Evolutionary conservation across 257 asterid genomes (phyloP).

Genomic region (Solanum pinnatisectum): DNA sequence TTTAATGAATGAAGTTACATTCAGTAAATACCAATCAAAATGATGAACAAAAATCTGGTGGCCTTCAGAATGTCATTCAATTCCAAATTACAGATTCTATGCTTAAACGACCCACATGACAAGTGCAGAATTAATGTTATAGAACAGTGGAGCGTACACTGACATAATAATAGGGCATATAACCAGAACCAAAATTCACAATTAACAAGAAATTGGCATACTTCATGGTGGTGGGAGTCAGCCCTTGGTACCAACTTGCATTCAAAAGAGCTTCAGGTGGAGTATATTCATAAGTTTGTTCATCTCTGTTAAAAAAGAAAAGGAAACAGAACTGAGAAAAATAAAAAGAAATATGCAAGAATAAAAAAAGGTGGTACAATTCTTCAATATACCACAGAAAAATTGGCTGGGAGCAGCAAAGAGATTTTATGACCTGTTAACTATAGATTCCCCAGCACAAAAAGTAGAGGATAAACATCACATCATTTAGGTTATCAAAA

Average conservation of each 20-base stretch:
- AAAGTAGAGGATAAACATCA: neutral
- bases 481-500: neutral
- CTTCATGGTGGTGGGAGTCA: conserved; percentile 57
- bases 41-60: neutral
- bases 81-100: neutral
- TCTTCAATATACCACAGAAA: neutral
- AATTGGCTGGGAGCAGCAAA: neutral
- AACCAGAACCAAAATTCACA: neutral
- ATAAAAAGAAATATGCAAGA: neutral
- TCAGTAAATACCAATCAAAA: neutral
- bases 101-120: neutral
- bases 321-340: neutral
- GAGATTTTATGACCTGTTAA: neutral
- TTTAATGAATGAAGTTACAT: neutral
- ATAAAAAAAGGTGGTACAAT: too few species aligned
- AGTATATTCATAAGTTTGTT: conserved; percentile 84
- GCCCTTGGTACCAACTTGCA: conserved; percentile 75
- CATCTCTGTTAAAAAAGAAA: conserved; percentile 40
- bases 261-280: conserved; percentile 95
- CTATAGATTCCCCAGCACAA: neutral
- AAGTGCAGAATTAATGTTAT: neutral
- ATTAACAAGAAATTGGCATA: conserved; percentile 25
- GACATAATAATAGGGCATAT: neutral
- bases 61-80: neutral
- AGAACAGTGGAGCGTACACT: neutral